Base-by-base conservation (phyloP, 2,329 filamentous ascomycete genomes). In the Claviceps fusiformis region DNA sequence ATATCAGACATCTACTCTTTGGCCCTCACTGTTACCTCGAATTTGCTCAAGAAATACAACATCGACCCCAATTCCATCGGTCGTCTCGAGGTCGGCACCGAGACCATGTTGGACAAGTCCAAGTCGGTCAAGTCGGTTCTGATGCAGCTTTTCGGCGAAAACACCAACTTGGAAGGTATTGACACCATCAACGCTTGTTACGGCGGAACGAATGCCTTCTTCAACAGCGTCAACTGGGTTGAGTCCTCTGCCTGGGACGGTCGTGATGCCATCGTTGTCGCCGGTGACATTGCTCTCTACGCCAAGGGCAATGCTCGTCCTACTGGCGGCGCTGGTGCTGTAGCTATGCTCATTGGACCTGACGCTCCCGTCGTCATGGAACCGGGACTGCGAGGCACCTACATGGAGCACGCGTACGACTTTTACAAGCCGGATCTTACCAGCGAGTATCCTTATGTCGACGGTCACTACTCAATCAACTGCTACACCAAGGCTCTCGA, bases 361-460 rank as follows among this genome's bases (percentile, higher is more conserved):
- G 75, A 91, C 67, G 87, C 87, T 53, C 87, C 87, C 55, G 74
- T 92, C 59, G 86, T 85, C 58, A 75, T 86, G 61, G 87, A 92
- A 73, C 82, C 87, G 53, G 88, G 88, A 67, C 81, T 90, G 67
- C 84, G 87, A 66, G 87, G 85, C 67, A 84, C 78, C 64, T 89
- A 88, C 76, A 85, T 91, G 83, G 78, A 84, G 70, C 87, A 92
- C 73, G 85, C 84, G 64, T 93, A 92, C 72, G 87, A 92, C 71
- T 92, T 92, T 71, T 92, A 89, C 82, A 92, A 92, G 83, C 87
- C 87, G 65, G 87, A 92, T 71, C 76, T 92, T 62, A 87, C 87
- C 66, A 89, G 85, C 79, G 87, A 92, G 74, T 92, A 92, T 75
- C 87, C 87, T 60, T 84, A 88, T 66, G 87, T 92, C 56, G 87